phyloP scores from a whole-genome alignment of 331 rosid species.

The Ulmus americana region DNA sequence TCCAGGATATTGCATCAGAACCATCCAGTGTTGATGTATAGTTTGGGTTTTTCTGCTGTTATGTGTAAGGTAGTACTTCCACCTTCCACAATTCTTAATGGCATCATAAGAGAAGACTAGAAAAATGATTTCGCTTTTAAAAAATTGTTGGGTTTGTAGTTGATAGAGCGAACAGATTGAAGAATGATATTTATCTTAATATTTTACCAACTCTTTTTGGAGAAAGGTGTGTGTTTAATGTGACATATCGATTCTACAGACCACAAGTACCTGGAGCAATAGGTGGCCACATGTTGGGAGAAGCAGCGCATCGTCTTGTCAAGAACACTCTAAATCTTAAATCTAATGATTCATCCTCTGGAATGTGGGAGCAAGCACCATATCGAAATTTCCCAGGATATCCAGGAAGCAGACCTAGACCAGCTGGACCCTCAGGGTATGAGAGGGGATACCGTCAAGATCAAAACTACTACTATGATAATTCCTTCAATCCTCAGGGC shows the following conservation, averaged over 20 bases:
- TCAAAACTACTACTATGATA: conserved; percentile 33
- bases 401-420: conserved; percentile 43
- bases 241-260: conserved; percentile 43
- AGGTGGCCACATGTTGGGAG: conserved; percentile 79
- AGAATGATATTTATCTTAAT: background rate
- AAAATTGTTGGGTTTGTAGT: background rate
- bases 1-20: background rate
- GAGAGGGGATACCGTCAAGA: conserved; percentile 63
- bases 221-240: conserved; percentile 6
- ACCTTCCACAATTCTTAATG: background rate
- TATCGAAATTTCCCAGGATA: conserved; percentile 32
- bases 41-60: background rate
- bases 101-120: background rate
- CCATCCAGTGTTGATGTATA: background rate
- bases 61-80: conserved; percentile 1
- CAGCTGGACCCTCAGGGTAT: conserved; percentile 64
- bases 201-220: background rate
- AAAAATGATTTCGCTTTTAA: background rate
- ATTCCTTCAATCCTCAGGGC: conserved; percentile 49
- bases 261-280: conserved; percentile 76
- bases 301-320: conserved; percentile 91
- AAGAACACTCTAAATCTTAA: conserved; percentile 68
- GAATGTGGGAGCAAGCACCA: conserved; percentile 46
- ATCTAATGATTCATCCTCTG: conserved; percentile 41
- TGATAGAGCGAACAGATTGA: background rate